Conservation (phyloP, 805 yeast genomes). For the Starmera caribaea region DNA sequence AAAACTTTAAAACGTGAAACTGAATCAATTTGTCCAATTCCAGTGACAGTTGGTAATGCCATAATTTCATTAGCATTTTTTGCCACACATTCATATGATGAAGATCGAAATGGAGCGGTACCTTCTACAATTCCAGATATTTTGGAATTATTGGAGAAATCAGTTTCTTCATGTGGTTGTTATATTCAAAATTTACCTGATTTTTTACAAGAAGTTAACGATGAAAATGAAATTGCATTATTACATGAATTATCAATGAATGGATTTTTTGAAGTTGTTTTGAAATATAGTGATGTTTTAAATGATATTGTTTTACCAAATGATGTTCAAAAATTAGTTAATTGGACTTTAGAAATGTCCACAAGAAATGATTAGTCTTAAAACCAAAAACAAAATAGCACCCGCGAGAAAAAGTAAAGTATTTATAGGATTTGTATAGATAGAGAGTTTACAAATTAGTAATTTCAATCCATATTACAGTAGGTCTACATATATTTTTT, state of each 20-base stretch:
- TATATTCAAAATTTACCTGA: conserved; percentile 28
- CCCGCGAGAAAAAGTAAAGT: no score
- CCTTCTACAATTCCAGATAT: conserved; percentile 48
- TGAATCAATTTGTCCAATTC: conserved; percentile 48
- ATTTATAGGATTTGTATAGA: no score
- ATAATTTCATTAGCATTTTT: conserved; percentile 51
- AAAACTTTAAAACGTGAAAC: conserved; percentile 33
- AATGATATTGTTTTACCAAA: conserved; percentile 57
- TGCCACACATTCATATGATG: conserved; percentile 50
- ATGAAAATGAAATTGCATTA: conserved; percentile 37
- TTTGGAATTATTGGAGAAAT: conserved; percentile 47
- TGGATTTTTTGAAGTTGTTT: conserved; percentile 55
- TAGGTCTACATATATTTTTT: neutral
- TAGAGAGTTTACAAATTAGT: no score
- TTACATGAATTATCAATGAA: conserved; percentile 57
- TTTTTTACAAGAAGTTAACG: conserved; percentile 11
- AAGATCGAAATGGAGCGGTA: conserved; percentile 49
- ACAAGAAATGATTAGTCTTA: conserved; percentile 35
- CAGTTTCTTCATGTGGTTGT: conserved; percentile 45
- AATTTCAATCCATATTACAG: no score
- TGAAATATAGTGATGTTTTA: conserved; percentile 51
- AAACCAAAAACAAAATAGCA: no score
- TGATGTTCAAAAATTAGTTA: conserved; percentile 57
- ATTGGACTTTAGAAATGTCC: conserved; percentile 63
- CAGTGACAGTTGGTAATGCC: conserved; percentile 58